These are phyloP conservation scores for Bacidia gigantensis DNA, from an alignment of 495 filamentous ascomycete genomes.

Conservation along the genomic window DNA sequence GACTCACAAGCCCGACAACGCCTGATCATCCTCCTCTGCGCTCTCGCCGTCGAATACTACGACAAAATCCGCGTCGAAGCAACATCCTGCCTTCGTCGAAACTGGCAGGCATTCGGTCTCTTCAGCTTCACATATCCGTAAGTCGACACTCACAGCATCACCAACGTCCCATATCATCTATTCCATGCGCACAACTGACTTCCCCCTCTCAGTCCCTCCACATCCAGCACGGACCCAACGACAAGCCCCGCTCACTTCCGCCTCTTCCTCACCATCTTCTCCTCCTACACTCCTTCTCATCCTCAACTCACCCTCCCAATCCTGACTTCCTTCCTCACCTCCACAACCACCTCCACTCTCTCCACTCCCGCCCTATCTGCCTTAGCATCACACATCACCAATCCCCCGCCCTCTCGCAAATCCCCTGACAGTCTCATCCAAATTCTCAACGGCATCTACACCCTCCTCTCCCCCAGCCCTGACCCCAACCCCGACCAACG, in stretches of 20 bases:
- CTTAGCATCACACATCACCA: neutral
- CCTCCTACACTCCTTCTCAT: no score
- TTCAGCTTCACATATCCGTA: constrained; percentile 1
- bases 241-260: neutral
- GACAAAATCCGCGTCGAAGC: constrained; percentile 72
- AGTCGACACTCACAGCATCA: neutral
- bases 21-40: constrained; percentile 37
- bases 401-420: no score
- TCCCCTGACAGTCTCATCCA: neutral
- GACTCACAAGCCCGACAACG: constrained; percentile 14
- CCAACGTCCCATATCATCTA: neutral
- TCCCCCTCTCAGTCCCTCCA: neutral
- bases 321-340: neutral
- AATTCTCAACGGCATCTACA: neutral
- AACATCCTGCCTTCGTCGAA: constrained; percentile 31
- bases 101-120: constrained; percentile 23
- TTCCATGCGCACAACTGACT: neutral
- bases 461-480: no score
- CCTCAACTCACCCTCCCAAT: neutral
- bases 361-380: neutral
- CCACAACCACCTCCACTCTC: neutral
- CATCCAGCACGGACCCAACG: neutral
- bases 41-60: constrained; percentile 72
- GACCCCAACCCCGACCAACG: no score
- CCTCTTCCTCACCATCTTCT: neutral